These are phyloP conservation scores for Pyrus bretschneideri DNA, from an alignment of 306 rosid species.

Conservation along the genomic window DNA sequence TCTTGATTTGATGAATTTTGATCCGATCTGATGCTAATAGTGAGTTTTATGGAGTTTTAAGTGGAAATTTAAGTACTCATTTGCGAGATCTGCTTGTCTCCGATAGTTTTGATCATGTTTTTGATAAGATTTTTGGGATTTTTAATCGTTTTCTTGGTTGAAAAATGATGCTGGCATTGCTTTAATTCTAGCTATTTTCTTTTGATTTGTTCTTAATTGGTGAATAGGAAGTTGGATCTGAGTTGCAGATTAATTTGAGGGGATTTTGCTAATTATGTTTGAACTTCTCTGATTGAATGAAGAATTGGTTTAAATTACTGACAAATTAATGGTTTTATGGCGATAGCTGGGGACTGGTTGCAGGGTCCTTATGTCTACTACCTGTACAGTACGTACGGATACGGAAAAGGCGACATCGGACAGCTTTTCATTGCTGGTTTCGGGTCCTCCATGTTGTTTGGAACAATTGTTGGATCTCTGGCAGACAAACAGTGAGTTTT, in stretches of 20 bases:
- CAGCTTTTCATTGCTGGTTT: constrained; percentile 98
- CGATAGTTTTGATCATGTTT: neutral
- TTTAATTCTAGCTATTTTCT: neutral
- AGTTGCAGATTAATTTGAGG: neutral
- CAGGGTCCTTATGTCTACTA: constrained; percentile 99
- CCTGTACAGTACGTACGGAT: constrained; percentile 85
- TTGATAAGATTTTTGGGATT: neutral
- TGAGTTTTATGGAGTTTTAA: neutral
- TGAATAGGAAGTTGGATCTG: constrained; percentile 3
- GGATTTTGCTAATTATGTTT: neutral
- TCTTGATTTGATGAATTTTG: constrained; percentile 10
- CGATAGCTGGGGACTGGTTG: constrained; percentile 98
- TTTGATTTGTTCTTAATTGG: neutral
- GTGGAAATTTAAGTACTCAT: neutral
- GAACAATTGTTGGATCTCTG: constrained; percentile 96
- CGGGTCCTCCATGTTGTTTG: constrained; percentile 97
- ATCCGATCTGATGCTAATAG: constrained; percentile 26
- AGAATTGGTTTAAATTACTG: neutral
- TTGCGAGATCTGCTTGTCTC: constrained; percentile 15
- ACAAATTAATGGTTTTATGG: constrained; percentile 10
- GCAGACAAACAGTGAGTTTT: constrained; percentile 95
- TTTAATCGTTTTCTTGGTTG: neutral
- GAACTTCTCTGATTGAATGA: neutral
- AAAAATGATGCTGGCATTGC: neutral
- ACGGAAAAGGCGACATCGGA: constrained; percentile 87